Percentiles rank a stretch among this genome's conserved stretches.
Conservation (phyloP, 495 filamentous ascomycete genomes). For the Podospora anserina region DNA sequence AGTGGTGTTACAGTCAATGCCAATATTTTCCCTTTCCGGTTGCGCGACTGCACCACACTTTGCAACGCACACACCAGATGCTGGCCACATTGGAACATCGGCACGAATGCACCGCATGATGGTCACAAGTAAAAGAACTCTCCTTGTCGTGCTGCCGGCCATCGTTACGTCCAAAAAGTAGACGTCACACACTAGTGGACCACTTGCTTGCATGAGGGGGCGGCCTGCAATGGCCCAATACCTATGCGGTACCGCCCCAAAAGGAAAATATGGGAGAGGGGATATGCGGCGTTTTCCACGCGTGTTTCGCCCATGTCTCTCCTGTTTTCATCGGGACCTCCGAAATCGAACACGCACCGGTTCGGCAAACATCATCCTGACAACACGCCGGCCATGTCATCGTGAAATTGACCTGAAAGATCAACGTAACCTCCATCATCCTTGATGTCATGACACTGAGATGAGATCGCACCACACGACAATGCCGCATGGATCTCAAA, state of each 20-base stretch:
- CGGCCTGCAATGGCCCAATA: not conserved
- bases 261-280: not conserved
- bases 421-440: not conserved
- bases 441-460: not conserved
- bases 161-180: not conserved
- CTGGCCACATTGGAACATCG: not conserved
- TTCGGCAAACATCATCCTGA: not conserved
- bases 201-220: conserved; percentile 3
- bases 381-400: not conserved
- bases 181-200: conserved; percentile 3
- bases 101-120: not conserved
- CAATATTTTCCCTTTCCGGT: not conserved
- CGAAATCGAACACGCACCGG: not conserved
- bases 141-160: not conserved
- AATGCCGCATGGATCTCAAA: not conserved
- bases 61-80: not conserved
- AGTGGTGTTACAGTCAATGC: not conserved
- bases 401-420: not conserved
- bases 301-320: conserved; percentile 1
- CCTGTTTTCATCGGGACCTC: not conserved
- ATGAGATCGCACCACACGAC: not conserved
- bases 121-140: not conserved
- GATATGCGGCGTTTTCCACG: not conserved
- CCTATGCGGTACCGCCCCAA: not conserved
- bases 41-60: not conserved